Conservation (phyloP, 2,329 filamentous ascomycete genomes). For the Venturiaceae sp. region DNA sequence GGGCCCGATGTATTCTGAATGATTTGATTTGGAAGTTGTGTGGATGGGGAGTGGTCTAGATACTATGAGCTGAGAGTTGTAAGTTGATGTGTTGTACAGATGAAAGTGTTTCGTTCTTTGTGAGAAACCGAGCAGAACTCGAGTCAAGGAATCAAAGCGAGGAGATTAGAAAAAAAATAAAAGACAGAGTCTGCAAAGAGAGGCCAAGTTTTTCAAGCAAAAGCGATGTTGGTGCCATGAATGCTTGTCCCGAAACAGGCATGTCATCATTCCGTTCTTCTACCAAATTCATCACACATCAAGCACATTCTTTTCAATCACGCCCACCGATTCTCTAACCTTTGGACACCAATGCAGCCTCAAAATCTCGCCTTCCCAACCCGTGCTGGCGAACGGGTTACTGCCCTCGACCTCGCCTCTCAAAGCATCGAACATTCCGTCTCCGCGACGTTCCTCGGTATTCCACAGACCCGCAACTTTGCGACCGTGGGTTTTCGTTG, state of each 20-base stretch:
- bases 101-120: too few relatives aligned
- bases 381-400: constrained; percentile 81
- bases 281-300: too few relatives aligned
- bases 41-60: too few relatives aligned
- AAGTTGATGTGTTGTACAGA: too few relatives aligned
- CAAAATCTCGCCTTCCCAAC: constrained; percentile 90
- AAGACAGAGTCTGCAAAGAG: neutral
- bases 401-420: constrained; percentile 69
- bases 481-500: constrained; percentile 70
- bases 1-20: too few relatives aligned
- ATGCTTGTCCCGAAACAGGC: neutral
- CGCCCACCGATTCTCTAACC: constrained; percentile 63
- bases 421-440: constrained; percentile 72
- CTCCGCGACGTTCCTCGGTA: constrained; percentile 85
- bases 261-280: neutral
- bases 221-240: neutral
- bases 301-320: constrained; percentile 49
- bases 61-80: too few relatives aligned
- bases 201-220: neutral
- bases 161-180: neutral
- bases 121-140: too few relatives aligned
- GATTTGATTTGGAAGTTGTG: too few relatives aligned
- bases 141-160: too few relatives aligned
- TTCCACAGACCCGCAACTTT: constrained; percentile 86
- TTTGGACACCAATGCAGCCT: constrained; percentile 78